Conservation (phyloP, 1,284 basidiomycete genomes). For the Earliella scabrosa region DNA sequence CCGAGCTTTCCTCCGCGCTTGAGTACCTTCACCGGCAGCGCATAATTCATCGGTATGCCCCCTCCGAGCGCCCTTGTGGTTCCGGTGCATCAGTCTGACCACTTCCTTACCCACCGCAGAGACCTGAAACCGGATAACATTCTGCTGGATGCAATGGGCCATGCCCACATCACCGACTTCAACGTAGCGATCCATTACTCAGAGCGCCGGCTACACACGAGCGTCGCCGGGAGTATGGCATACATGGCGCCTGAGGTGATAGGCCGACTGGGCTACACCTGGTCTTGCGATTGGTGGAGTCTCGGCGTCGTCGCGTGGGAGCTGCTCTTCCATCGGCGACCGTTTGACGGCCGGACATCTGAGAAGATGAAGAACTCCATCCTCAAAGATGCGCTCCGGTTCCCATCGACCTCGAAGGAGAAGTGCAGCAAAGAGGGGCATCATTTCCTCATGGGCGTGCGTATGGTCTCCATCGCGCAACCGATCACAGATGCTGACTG, state of each 20-base stretch:
- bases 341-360: conserved; percentile 71
- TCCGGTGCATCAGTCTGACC: not conserved
- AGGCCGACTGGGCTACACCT: conserved; percentile 83
- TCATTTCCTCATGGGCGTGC: not conserved
- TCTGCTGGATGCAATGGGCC: conserved; percentile 92
- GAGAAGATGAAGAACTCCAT: conserved; percentile 88
- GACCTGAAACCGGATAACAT: conserved; percentile 99
- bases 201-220: conserved; percentile 81
- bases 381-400: conserved; percentile 73
- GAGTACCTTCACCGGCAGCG: conserved; percentile 89
- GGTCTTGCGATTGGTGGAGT: conserved; percentile 96
- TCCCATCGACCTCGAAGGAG: conserved; percentile 78
- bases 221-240: conserved; percentile 99
- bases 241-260: conserved; percentile 99
- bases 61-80: not conserved
- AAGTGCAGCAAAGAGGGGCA: conserved; percentile 47
- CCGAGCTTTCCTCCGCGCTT: conserved; percentile 89
- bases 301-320: conserved; percentile 93
- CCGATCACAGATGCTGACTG: not conserved
- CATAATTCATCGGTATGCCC: conserved; percentile 90
- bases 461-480: not conserved
- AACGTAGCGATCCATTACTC: conserved; percentile 98
- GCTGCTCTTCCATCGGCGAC: conserved; percentile 88
- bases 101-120: conserved; percentile 42
- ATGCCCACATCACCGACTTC: conserved; percentile 97